Evolutionary conservation across 768 basidiomycete genomes (phyloP), one percentile per base, ranked within the genome.

Genomic region (Podaxis sp.): DNA sequence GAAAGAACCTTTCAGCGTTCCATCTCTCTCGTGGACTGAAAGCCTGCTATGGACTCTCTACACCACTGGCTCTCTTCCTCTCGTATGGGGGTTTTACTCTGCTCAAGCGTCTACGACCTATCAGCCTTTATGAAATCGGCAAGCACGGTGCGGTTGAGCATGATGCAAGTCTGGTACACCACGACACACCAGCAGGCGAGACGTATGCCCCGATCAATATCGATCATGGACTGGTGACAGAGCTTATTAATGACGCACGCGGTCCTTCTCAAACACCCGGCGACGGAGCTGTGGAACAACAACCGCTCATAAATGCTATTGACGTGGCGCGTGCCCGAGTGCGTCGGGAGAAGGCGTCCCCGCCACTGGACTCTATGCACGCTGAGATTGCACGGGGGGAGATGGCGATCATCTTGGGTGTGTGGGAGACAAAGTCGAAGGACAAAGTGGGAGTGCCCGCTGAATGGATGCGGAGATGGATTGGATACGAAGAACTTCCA

Each of bases 341-440:
- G 2, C 76, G 83, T 55, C 74, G 87, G 24, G 86, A 89, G 65
- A 76, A 72, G 15, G 68, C 75, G 36, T 82, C 72, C 7, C 69
- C 70, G 2, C 73, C 75, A 0, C 68, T 88, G 27, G 79, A 81
- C 55, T 56, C 67, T 3, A 43, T 85, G 3, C 85, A 85, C 63
- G 78, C 80, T 1, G 85, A 87, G 72, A 81, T 89, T 58, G 88
- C 87, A 2, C 79, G 86, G 2, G 88, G 86, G 17, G 88, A 90
- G 72, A 85, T 89, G 78, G 85, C 82, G 0, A 82, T 89, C 55
- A 82, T 87, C 7, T 74, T 88, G 13, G 85, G 84, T 0, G 76
- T 89, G 5, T 85, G 82, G 77, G 79, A 79, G 64, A 69, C 66
- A 41, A 73, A 70, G n/a, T 73, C 73, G 8, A 74, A 73, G 4